These are phyloP conservation scores for Solanum piurae DNA, from an alignment of 257 asterid genomes.

Conservation along the genomic window DNA sequence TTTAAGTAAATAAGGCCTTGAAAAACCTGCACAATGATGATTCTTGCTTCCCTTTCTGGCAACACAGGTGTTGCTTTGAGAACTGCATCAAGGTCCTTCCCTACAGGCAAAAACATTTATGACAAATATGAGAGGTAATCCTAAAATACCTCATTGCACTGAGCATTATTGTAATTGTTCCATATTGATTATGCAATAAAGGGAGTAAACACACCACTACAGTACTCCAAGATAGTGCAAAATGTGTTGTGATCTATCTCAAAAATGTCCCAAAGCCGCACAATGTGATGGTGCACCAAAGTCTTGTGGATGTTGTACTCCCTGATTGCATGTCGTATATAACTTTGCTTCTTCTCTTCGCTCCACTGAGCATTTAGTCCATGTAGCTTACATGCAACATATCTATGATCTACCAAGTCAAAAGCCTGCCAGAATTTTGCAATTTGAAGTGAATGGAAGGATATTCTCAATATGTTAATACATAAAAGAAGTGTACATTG, in stretches of 20 bases:
- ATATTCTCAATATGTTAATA: conserved; percentile 3
- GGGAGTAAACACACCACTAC: conserved; percentile 59
- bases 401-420: conserved; percentile 93
- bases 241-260: conserved; percentile 97
- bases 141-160: neutral
- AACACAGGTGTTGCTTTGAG: conserved; percentile 78
- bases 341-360: conserved; percentile 97
- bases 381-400: conserved; percentile 98
- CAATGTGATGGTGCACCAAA: conserved; percentile 86
- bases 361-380: conserved; percentile 98
- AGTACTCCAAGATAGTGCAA: conserved; percentile 94
- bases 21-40: conserved; percentile 82
- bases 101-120: conserved; percentile 23
- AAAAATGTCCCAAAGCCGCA: conserved; percentile 96
- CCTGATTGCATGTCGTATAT: conserved; percentile 94
- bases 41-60: conserved; percentile 91
- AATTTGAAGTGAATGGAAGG: neutral
- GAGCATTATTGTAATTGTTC: neutral
- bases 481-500: neutral
- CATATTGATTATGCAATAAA: neutral
- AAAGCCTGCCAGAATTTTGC: conserved; percentile 61
- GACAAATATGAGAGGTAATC: neutral
- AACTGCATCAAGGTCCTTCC: conserved; percentile 97
- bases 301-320: conserved; percentile 97
- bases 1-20: conserved; percentile 94